Evolutionary conservation across 2,329 filamentous ascomycete species (phyloP).

Genomic region (Dryadomyces quercivorus): DNA sequence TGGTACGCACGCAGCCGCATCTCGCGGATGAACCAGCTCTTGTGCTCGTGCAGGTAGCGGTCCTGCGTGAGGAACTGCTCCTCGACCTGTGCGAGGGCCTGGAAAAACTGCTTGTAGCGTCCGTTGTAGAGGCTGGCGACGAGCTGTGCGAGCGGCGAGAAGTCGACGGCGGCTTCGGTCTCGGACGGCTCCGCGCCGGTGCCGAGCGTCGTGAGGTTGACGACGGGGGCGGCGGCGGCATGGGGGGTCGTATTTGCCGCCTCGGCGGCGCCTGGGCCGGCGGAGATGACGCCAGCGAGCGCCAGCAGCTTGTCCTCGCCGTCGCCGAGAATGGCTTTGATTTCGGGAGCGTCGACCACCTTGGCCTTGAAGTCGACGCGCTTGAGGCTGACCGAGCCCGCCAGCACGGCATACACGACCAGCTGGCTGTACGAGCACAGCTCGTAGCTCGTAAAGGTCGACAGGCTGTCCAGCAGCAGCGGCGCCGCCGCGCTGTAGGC

Average conservation of each 20-base stretch:
- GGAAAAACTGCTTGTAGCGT: slow-evolving; percentile 90
- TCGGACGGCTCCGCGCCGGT: slow-evolving; percentile 57
- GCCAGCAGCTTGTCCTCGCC: slow-evolving; percentile 79
- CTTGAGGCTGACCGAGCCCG: slow-evolving; percentile 87
- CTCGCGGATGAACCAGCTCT: slow-evolving; percentile 93
- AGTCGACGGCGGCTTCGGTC: slow-evolving; percentile 73
- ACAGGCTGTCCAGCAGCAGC: slow-evolving; percentile 88
- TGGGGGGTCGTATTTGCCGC: slow-evolving; percentile 50
- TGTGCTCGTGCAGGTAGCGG: slow-evolving; percentile 90
- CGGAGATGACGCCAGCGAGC: slow-evolving; percentile 66
- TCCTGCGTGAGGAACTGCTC: slow-evolving; percentile 90
- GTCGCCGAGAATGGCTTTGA: slow-evolving; percentile 89
- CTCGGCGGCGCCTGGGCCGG: slow-evolving; percentile 66
- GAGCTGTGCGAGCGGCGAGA: slow-evolving; percentile 73
- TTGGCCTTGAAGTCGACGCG: slow-evolving; percentile 98
- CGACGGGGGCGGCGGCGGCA: slow-evolving; percentile 42
- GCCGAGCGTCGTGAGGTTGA: slow-evolving; percentile 81
- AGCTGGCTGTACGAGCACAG: slow-evolving; percentile 93
- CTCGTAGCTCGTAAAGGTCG: slow-evolving; percentile 97
- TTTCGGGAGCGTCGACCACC: slow-evolving; percentile 95
- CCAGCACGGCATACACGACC: slow-evolving; percentile 90
- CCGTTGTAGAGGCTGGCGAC: slow-evolving; percentile 88
- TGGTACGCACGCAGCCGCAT: slow-evolving; percentile 96
- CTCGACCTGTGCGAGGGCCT: slow-evolving; percentile 78
- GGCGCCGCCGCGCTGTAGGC: slow-evolving; percentile 84